phyloP scores from a whole-genome alignment of 352 stramenopile species.

The Phytophthora megakarya region DNA sequence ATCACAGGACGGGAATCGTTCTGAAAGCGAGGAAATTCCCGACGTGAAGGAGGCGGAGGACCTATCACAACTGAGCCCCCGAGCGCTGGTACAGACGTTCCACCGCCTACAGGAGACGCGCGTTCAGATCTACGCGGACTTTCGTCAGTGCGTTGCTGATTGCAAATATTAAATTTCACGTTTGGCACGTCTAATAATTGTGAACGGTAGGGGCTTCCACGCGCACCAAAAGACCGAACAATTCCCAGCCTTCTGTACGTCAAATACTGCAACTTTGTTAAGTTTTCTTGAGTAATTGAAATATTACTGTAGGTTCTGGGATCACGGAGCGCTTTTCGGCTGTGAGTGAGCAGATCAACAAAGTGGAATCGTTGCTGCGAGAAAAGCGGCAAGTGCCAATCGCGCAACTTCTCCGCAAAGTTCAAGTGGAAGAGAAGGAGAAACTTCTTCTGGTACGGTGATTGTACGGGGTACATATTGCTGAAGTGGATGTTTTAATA shows the following conservation, averaged over 20 bases:
- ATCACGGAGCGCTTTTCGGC: conserved; percentile 70
- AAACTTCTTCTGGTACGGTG: conserved; percentile 71
- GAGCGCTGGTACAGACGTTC: conserved; percentile 49
- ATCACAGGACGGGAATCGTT: neutral
- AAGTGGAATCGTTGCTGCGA: conserved; percentile 55
- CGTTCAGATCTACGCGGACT: conserved; percentile 74
- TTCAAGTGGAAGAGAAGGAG: conserved; percentile 83
- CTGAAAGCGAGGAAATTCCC: neutral
- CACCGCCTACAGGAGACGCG: conserved; percentile 62
- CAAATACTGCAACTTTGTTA: neutral
- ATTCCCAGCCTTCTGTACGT: conserved; percentile 71
- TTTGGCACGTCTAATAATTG: neutral
- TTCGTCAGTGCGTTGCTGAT: conserved; percentile 45
- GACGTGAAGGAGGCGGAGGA: neutral
- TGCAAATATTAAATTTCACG: no score
- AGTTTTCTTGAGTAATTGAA: neutral
- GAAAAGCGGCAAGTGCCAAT: conserved; percentile 44
- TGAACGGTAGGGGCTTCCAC: conserved; percentile 56
- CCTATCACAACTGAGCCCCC: conserved; percentile 13
- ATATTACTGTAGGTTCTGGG: conserved; percentile 40
- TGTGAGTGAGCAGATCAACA: conserved; percentile 75
- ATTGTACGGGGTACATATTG: neutral
- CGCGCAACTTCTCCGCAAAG: conserved; percentile 66
- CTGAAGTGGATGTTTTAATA: neutral
- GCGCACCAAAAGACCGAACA: conserved; percentile 65